Conservation (phyloP, 192 early-diverging fungal genomes). For the Podila verticillata region DNA sequence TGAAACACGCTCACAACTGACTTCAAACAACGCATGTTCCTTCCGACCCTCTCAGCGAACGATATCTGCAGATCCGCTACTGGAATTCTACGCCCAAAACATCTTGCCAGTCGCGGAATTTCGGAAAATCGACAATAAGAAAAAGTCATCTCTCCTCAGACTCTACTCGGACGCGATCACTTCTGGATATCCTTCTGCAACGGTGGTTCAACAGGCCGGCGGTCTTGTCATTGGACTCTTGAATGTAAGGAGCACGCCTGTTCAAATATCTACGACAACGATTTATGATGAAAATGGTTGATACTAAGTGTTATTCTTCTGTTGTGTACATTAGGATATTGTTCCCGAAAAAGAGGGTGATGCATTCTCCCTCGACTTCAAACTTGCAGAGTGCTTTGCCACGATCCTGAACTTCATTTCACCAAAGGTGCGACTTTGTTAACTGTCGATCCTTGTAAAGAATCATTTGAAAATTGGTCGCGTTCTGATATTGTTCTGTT, state of each 20-base stretch:
- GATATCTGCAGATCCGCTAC: constrained; percentile 31
- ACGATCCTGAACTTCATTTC: constrained; percentile 11
- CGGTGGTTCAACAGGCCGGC: not conserved
- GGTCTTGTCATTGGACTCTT: constrained; percentile 21
- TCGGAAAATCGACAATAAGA: constrained; percentile 23
- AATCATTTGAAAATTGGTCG: too few relatives aligned
- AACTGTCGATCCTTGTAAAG: not conserved
- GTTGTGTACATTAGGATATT: constrained; percentile 3
- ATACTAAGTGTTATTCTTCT: not conserved
- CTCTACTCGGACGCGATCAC: constrained; percentile 33
- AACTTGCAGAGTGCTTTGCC: constrained; percentile 33
- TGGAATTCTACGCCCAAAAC: constrained; percentile 28
- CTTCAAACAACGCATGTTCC: not conserved
- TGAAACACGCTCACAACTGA: not conserved
- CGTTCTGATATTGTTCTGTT: not conserved
- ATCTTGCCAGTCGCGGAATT: constrained; percentile 28
- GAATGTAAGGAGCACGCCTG: constrained; percentile 5
- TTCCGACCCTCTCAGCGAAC: constrained; percentile 18
- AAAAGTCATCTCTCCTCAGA: constrained; percentile 26
- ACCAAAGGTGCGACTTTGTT: constrained; percentile 13
- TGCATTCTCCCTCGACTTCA: constrained; percentile 6
- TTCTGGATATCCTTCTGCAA: constrained; percentile 21
- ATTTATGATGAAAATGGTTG: too few relatives aligned
- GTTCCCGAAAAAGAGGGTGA: constrained; percentile 13
- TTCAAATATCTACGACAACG: too few relatives aligned